These are phyloP conservation scores for Lunularia cruciata DNA, from an alignment of 225 moss, liverwort and hornwort genomes.

Conservation along the genomic window DNA sequence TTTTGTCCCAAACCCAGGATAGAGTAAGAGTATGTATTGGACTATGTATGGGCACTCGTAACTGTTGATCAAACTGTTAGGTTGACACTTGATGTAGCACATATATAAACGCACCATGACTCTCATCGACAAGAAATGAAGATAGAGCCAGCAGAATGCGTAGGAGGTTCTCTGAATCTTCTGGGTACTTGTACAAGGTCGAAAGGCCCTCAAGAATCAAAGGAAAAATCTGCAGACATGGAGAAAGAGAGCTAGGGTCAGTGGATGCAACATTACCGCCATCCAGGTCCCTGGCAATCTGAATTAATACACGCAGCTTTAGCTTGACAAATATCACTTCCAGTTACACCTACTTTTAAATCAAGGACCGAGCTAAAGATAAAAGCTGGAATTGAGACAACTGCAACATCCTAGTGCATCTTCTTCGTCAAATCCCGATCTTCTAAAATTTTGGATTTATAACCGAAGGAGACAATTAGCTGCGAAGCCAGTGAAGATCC, in stretches of 20 bases:
- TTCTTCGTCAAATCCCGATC: too few species aligned
- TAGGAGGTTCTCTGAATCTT: constrained; percentile 58
- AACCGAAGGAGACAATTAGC: too few species aligned
- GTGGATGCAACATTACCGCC: not conserved
- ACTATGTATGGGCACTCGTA: too few species aligned
- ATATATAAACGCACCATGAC: constrained; percentile 43
- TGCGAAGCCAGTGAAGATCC: too few species aligned
- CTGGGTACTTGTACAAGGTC: constrained; percentile 41
- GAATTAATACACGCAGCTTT: too few species aligned
- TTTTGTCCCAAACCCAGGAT: too few species aligned
- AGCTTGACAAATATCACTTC: too few species aligned
- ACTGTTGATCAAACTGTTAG: too few species aligned
- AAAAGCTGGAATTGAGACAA: not conserved
- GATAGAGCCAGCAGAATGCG: constrained; percentile 62
- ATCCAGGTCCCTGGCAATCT: too few species aligned
- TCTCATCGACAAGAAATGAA: constrained; percentile 62
- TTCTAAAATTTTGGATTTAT: too few species aligned
- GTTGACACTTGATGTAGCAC: not conserved
- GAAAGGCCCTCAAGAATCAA: constrained; percentile 64
- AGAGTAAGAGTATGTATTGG: too few species aligned
- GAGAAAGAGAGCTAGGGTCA: not conserved
- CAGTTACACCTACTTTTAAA: too few species aligned
- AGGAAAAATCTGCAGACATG: constrained; percentile 59
- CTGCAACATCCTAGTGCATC: not conserved
- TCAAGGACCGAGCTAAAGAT: not conserved